phyloP scores from a whole-genome alignment of 495 filamentous ascomycete genomes.

The Aspergillus sclerotioniger region DNA sequence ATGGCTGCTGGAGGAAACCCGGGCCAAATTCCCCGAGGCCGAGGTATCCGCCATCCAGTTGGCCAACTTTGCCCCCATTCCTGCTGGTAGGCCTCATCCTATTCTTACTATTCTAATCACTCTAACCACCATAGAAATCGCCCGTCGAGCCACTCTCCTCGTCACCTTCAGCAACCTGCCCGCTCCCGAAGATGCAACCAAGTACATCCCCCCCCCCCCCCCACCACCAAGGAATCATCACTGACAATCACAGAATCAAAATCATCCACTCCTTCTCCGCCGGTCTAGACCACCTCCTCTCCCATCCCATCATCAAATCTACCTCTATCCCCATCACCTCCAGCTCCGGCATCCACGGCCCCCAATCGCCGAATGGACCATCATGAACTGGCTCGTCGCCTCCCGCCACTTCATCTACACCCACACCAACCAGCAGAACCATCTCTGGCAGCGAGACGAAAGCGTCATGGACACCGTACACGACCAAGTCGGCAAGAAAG shows the following conservation, averaged over 20 bases:
- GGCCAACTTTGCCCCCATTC: conserved; percentile 10
- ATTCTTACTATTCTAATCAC: neutral
- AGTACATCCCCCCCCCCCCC: conserved; percentile 8
- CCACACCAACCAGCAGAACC: conserved; percentile 45
- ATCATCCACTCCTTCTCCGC: conserved; percentile 75
- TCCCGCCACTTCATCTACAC: conserved; percentile 50
- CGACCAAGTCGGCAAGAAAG: conserved; percentile 54
- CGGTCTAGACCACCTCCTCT: conserved; percentile 65
- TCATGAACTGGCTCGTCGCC: conserved; percentile 55
- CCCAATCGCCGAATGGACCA: conserved; percentile 82
- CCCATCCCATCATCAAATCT: conserved; percentile 62
- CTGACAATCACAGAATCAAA: conserved; percentile 49
- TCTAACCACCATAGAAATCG: conserved; percentile 9
- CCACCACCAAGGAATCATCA: neutral
- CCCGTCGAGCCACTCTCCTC: conserved; percentile 16
- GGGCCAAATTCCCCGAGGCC: conserved; percentile 16
- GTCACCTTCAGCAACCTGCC: conserved; percentile 21
- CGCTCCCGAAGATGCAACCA: conserved; percentile 19
- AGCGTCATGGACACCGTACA: conserved; percentile 26
- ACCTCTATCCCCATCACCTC: conserved; percentile 66
- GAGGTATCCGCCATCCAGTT: conserved; percentile 13
- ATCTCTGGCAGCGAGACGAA: conserved; percentile 32
- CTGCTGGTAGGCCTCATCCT: conserved; percentile 12
- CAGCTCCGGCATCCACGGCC: conserved; percentile 74
- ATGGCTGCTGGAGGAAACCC: conserved; percentile 4